phyloP scores from a whole-genome alignment of 2,329 filamentous ascomycete species.

The Ophiostoma perfectum region DNA sequence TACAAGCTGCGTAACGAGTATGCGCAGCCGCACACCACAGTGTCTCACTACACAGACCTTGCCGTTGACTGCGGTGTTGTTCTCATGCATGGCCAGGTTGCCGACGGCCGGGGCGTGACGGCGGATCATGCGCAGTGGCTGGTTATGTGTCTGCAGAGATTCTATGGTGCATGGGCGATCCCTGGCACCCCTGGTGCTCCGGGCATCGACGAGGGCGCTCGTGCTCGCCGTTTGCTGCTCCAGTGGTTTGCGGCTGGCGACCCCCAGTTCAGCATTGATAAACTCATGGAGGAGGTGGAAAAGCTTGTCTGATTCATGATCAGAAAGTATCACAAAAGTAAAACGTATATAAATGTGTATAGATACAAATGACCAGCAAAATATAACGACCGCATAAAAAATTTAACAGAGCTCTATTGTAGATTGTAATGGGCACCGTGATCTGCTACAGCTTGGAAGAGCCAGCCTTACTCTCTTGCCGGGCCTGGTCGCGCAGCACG shows the following conservation, averaged over 20 bases:
- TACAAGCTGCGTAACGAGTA: conserved; percentile 89
- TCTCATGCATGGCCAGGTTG: conserved; percentile 76
- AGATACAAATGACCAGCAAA: conserved; percentile 7
- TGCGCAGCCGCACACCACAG: conserved; percentile 84
- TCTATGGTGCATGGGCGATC: conserved; percentile 67
- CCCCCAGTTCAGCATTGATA: conserved; percentile 72
- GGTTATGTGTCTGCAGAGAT: conserved; percentile 87
- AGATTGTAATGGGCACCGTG: too few species aligned
- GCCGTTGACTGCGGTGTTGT: conserved; percentile 69
- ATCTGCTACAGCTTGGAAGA: conserved; percentile 38
- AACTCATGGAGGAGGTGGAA: conserved; percentile 83
- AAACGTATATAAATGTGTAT: background rate
- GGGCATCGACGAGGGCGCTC: conserved; percentile 49
- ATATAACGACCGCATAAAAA: background rate
- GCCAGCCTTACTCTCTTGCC: conserved; percentile 36
- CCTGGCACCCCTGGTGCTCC: conserved; percentile 28
- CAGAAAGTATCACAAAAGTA: background rate
- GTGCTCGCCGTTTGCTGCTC: conserved; percentile 63
- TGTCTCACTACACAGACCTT: conserved; percentile 86
- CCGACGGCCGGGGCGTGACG: conserved; percentile 68
- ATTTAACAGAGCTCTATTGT: too few species aligned
- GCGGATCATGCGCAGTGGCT: conserved; percentile 84
- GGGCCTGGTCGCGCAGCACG: conserved; percentile 39
- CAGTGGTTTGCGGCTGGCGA: conserved; percentile 80
- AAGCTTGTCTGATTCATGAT: conserved; percentile 50